A percentile compares a stretch with the other conserved stretches of the same genome.
Conservation (phyloP, 805 yeast genomes). For the Danielia reshetovae region DNA sequence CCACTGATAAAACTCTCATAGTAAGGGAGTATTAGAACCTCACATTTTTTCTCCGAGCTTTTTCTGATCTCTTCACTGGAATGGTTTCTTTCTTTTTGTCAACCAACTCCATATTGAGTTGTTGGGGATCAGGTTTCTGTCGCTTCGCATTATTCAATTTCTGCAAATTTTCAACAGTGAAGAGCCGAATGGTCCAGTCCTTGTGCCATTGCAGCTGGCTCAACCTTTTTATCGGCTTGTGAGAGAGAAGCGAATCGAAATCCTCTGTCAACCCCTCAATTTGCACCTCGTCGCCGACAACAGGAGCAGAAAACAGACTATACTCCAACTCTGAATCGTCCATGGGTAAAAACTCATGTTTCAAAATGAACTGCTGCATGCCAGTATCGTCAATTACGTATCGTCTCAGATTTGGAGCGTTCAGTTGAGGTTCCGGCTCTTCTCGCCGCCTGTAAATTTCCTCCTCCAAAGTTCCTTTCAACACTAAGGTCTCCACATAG, state of each 20-base stretch:
- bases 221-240: conserved; percentile 12
- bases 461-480: conserved; percentile 63
- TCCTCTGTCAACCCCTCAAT: background rate
- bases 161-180: conserved; percentile 27
- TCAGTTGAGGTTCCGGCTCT: conserved; percentile 5
- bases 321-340: conserved; percentile 30
- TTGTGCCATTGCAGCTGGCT: conserved; percentile 3
- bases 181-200: conserved; percentile 27
- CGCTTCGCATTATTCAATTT: conserved; percentile 22
- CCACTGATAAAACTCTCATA: conserved; percentile 55
- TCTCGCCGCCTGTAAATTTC: conserved; percentile 49
- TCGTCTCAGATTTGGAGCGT: conserved; percentile 15
- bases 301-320: conserved; percentile 29
- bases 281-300: conserved; percentile 5
- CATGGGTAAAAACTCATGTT: conserved; percentile 44
- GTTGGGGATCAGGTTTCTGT: conserved; percentile 17
- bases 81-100: background rate
- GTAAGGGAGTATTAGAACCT: conserved; percentile 33
- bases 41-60: conserved; percentile 11
- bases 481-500: conserved; percentile 61
- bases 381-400: conserved; percentile 57
- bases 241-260: conserved; percentile 18
- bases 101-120: conserved; percentile 20
- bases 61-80: background rate
- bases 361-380: conserved; percentile 52